These are phyloP conservation scores for Exophiala calicioides DNA, from an alignment of 2,329 filamentous ascomycete species.

Conservation along the genomic window DNA sequence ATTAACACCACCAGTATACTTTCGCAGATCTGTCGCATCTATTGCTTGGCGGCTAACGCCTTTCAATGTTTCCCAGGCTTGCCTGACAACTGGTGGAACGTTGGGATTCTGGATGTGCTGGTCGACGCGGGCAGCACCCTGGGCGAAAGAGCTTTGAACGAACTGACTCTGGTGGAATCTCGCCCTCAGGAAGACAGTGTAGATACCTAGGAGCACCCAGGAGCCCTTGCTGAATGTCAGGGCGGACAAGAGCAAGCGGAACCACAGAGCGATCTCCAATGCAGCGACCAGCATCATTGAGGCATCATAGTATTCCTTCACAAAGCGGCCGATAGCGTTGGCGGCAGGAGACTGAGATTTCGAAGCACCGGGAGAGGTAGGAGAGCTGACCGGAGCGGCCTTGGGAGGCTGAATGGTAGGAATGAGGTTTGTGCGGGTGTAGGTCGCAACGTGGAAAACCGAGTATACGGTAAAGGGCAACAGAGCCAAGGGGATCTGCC, in stretches of 20 bases:
- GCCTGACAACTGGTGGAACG: slow-evolving; percentile 74
- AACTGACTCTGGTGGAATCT: slow-evolving; percentile 88
- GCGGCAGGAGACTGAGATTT: slow-evolving; percentile 62
- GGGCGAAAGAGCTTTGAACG: slow-evolving; percentile 78
- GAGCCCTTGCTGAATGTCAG: slow-evolving; percentile 86
- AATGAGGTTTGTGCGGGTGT: slow-evolving; percentile 89
- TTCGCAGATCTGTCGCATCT: slow-evolving; percentile 74
- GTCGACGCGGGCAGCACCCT: slow-evolving; percentile 74
- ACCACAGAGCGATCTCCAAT: slow-evolving; percentile 85
- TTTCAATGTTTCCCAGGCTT: slow-evolving; percentile 82
- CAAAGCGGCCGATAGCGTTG: slow-evolving; percentile 85
- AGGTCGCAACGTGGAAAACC: slow-evolving; percentile 96
- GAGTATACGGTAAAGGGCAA: slow-evolving; percentile 97
- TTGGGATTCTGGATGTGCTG: slow-evolving; percentile 81
- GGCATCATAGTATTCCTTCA: slow-evolving; percentile 96
- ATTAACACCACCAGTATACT: slow-evolving; percentile 61
- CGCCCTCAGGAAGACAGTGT: slow-evolving; percentile 89
- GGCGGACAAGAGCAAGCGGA: slow-evolving; percentile 77
- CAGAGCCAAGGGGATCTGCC: slow-evolving; percentile 85
- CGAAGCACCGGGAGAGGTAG: slow-evolving; percentile 55
- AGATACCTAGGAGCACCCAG: slow-evolving; percentile 82
- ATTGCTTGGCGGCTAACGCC: slow-evolving; percentile 69
- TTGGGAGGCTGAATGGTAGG: slow-evolving; percentile 76
- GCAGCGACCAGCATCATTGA: slow-evolving; percentile 91
- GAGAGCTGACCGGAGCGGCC: slow-evolving; percentile 52